A percentile compares a stretch with the other conserved stretches of the same genome.
phyloP scores from a whole-genome alignment of 495 filamentous ascomycete species.

The Corynascus novoguineensis region DNA sequence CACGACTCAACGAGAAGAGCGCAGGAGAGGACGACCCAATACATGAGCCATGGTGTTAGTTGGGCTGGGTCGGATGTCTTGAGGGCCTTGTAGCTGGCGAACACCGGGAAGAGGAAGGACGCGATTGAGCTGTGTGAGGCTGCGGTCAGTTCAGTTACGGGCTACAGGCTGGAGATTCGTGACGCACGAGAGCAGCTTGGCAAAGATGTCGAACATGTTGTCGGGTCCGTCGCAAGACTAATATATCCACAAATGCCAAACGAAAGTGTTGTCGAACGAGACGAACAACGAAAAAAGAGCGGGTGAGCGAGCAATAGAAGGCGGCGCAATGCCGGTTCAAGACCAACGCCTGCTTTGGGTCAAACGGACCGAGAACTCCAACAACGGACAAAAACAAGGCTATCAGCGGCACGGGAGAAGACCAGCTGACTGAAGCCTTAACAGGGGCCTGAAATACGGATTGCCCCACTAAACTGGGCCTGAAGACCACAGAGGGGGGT shows the following conservation, averaged over 20 bases:
- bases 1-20: constrained; percentile 79
- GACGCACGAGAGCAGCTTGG: constrained; percentile 73
- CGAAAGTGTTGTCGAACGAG: no score
- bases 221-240: not conserved
- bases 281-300: not conserved
- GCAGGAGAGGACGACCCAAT: constrained; percentile 90
- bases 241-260: no score
- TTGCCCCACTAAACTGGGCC: not conserved
- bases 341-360: not conserved
- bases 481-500: no score
- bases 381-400: not conserved
- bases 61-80: constrained; percentile 85
- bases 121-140: constrained; percentile 61
- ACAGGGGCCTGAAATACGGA: not conserved
- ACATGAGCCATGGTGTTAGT: constrained; percentile 98
- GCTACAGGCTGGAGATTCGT: constrained; percentile 12
- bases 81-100: constrained; percentile 97
- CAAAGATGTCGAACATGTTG: constrained; percentile 73
- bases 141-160: constrained; percentile 12
- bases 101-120: constrained; percentile 91
- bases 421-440: constrained; percentile 3
- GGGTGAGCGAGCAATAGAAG: not conserved
- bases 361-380: not conserved
- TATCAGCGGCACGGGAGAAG: not conserved
- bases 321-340: not conserved